These are phyloP conservation scores for Allium fistulosum DNA, from an alignment of 106 monocot genomes.

Conservation along the genomic window DNA sequence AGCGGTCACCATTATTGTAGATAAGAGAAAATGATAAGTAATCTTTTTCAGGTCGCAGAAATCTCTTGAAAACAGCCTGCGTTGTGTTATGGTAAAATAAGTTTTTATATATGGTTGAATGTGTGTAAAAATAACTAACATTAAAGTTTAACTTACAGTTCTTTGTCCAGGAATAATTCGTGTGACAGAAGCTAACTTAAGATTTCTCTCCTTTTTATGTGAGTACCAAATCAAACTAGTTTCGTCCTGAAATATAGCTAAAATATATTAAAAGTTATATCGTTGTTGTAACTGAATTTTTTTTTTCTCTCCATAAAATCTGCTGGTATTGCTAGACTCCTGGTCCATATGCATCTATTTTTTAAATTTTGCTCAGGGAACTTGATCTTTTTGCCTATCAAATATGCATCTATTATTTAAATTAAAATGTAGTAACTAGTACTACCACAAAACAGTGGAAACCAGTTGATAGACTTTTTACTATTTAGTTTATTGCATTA, in stretches of 20 bases:
- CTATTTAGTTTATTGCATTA: too few relatives aligned
- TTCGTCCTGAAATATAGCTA: slow-evolving; percentile 30
- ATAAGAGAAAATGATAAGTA: slow-evolving; percentile 61
- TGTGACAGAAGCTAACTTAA: slow-evolving; percentile 29
- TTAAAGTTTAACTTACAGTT: slow-evolving; percentile 29
- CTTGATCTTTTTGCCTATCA: too few relatives aligned
- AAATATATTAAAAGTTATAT: background rate
- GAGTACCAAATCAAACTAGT: slow-evolving; percentile 40
- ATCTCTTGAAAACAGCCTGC: slow-evolving; percentile 63
- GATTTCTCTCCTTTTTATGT: slow-evolving; percentile 29
- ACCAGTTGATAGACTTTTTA: too few relatives aligned
- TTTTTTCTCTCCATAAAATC: background rate
- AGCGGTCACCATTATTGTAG: slow-evolving; percentile 48
- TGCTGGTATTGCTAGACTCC: background rate
- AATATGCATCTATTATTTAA: too few relatives aligned
- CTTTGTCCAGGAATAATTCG: slow-evolving; percentile 44
- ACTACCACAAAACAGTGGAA: too few relatives aligned
- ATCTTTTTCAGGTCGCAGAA: slow-evolving; percentile 49
- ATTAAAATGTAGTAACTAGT: too few relatives aligned
- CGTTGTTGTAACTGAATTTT: background rate
- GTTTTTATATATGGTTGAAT: too few relatives aligned
- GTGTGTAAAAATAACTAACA: background rate
- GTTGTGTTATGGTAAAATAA: background rate
- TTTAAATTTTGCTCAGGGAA: too few relatives aligned
- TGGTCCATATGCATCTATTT: too few relatives aligned